A percentile compares a stretch with the other conserved stretches of the same genome.
Conservation (phyloP, 2,329 filamentous ascomycete genomes). For the Fusarium euwallaceae region DNA sequence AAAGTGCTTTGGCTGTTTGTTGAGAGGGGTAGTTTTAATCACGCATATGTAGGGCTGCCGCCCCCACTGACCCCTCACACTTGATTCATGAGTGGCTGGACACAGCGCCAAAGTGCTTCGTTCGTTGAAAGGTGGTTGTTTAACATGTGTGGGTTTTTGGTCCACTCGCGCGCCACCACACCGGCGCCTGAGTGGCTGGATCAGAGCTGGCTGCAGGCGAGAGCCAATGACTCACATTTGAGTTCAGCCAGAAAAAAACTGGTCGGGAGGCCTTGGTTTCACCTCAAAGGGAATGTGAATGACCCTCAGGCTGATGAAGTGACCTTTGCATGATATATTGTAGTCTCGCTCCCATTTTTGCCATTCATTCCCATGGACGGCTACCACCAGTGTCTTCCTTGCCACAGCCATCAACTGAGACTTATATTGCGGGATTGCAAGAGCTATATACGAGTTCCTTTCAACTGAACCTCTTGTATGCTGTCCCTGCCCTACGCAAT, state of each 20-base stretch:
- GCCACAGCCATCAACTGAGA: background rate
- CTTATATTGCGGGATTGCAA: background rate
- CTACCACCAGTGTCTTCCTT: background rate
- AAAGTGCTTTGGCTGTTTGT: background rate
- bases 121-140: background rate
- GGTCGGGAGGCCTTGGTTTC: background rate
- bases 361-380: background rate
- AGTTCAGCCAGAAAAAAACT: background rate
- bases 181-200: background rate
- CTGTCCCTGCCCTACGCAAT: background rate
- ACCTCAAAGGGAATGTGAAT: background rate
- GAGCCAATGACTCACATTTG: background rate
- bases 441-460: background rate
- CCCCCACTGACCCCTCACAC: too few species aligned
- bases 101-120: too few species aligned
- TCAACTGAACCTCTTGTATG: background rate
- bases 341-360: background rate
- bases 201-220: background rate
- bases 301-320: background rate
- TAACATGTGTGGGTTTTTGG: background rate
- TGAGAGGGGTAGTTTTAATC: too few species aligned
- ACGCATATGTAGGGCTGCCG: too few species aligned
- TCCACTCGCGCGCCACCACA: background rate
- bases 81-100: too few species aligned
- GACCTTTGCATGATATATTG: background rate